These are phyloP conservation scores for Alternaria sp. DNA, from an alignment of 2,329 filamentous ascomycete species.

Conservation along the genomic window DNA sequence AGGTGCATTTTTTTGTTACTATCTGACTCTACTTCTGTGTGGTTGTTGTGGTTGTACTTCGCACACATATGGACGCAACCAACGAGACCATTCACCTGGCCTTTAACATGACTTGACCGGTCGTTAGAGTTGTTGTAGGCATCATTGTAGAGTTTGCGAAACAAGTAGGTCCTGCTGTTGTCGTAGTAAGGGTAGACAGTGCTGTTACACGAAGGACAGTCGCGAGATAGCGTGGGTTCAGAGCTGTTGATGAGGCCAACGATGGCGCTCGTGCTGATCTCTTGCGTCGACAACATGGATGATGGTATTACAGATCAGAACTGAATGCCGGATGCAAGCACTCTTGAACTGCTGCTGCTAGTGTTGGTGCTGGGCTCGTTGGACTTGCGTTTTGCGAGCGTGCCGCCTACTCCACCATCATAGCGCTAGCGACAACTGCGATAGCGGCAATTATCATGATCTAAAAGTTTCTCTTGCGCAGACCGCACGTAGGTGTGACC, in stretches of 20 bases:
- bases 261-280: background rate
- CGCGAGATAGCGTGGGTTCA: background rate
- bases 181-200: background rate
- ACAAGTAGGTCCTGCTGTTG: background rate
- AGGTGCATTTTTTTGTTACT: background rate
- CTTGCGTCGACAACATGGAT: background rate
- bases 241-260: background rate
- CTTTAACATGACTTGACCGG: background rate
- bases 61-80: background rate
- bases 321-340: background rate
- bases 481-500: background rate
- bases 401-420: background rate
- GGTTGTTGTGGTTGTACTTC: background rate
- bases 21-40: background rate
- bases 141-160: background rate
- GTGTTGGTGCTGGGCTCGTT: background rate
- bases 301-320: background rate
- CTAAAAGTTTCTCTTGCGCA: background rate
- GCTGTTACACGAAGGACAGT: background rate
- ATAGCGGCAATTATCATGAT: background rate
- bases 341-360: background rate
- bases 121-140: background rate
- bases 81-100: background rate
- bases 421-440: background rate
- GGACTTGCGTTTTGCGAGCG: background rate